These are phyloP conservation scores for Dalbergia cochinchinensis DNA, from an alignment of 306 rosid genomes.

Conservation along the genomic window DNA sequence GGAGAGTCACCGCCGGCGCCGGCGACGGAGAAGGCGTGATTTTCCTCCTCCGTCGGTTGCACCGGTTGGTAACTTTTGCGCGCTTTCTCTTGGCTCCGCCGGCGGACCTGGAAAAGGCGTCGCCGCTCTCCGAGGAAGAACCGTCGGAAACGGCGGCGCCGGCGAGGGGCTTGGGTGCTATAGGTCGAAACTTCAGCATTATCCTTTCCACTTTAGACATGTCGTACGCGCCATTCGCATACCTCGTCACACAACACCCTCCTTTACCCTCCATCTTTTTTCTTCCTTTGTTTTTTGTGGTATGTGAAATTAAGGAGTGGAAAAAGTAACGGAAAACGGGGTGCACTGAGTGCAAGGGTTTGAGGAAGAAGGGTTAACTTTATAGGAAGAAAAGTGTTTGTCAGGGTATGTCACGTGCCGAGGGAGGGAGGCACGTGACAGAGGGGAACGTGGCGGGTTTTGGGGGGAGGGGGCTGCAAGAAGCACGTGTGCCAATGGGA, in stretches of 20 bases:
- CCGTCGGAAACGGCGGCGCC: slow-evolving; percentile 40
- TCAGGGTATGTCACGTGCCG: slow-evolving; percentile 19
- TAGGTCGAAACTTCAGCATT: slow-evolving; percentile 77
- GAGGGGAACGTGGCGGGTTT: slow-evolving; percentile 30
- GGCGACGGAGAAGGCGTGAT: slow-evolving; percentile 29
- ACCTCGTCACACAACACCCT: slow-evolving; percentile 69
- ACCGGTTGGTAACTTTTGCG: slow-evolving; percentile 37
- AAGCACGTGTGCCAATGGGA: slow-evolving; percentile 50
- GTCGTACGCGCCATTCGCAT: slow-evolving; percentile 49
- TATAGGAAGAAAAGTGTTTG: slow-evolving; percentile 33
- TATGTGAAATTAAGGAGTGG: neutral
- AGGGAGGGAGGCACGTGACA: slow-evolving; percentile 47
- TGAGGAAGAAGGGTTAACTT: slow-evolving; percentile 10
- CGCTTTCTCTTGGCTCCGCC: slow-evolving; percentile 54
- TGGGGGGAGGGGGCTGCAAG: neutral
- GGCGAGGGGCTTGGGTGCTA: slow-evolving; percentile 73
- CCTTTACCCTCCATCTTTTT: slow-evolving; percentile 60
- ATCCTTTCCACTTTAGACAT: slow-evolving; percentile 60
- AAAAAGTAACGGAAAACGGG: neutral
- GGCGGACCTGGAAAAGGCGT: neutral
- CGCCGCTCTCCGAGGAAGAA: slow-evolving; percentile 45
- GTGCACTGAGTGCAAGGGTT: neutral
- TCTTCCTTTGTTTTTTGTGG: neutral
- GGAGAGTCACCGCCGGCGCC: slow-evolving; percentile 54
- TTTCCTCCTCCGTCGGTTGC: slow-evolving; percentile 52